Base-by-base conservation (phyloP, 345 rosid genomes). In the Salix brachista region DNA sequence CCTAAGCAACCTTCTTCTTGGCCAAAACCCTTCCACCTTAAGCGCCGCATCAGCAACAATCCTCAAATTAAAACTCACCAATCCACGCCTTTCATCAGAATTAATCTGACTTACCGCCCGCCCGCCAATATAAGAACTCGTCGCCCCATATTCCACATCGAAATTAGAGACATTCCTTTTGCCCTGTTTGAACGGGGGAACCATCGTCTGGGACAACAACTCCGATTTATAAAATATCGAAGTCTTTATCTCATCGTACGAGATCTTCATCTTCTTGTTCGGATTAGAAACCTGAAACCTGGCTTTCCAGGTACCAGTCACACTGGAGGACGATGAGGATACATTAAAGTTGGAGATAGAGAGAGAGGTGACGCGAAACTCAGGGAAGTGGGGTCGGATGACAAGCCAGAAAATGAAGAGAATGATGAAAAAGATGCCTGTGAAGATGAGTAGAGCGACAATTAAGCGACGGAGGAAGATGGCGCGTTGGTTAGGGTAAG, bases 401-500 rank as follows among this genome's bases (percentile, higher is more conserved):
- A 91, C 89, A 39, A 94, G 88, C 88, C 92, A 86, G 83, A 78
- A 77, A 74, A 91, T 89, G 85, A 94, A 78, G 77, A 91, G 72
- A 12, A 85, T 52, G 61, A 79, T 37, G 8, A 91, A 91, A 56
- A 90, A 60, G 62, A 91, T 65, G 66, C 89, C 26, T 73, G 83
- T 39, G 74, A 82, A 65, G 42, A 86, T 70, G 61, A 92, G 28
- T 2, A 78, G 0, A 42, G 73, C 72, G 56, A 83, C 69, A 26
- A 91, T 48, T 39, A 92, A 69, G 70, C 90, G 85, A 75, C 96
- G 97, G 83, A 82, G 6, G 58, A 87, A 67, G 71, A 81, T 18
- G 62, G 85, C 32, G 77, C 90, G 94, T 39, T 83, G 95, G 73
- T 74, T 78, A 46, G 42, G 69, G 0, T 78, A 82, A 1, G 70